Base-by-base conservation (phyloP, 1,284 basidiomycete genomes). In the Cutaneotrichosporon cavernicola region DNA sequence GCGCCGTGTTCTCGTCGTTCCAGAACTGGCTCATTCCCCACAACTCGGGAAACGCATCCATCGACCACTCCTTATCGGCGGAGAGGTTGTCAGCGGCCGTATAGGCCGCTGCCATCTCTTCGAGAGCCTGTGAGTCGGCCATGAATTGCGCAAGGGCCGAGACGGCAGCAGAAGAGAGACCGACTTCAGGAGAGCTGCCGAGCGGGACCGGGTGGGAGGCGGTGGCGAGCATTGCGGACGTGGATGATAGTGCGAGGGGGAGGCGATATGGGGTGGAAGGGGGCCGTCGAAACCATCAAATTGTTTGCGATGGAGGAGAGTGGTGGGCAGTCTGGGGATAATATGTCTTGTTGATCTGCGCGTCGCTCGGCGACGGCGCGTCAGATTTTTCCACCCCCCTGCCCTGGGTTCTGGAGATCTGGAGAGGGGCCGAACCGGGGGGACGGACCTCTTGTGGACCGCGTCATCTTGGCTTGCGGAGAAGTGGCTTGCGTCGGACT, bases 11-110 rank as follows among this genome's bases (percentile, higher is more conserved):
- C 36, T 56, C 64, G 52, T 65, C 64, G 51, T 65, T 62, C 64
- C 64, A 65, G 60, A 65, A 65, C 64, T 65, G 64, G 60, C 60
- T 62, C 56, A 65, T 56, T 21, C 61, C 60, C 64, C 64, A 65
- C 46, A 59, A 43, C 64, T 65, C 64, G 16, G 61, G 61, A 52
- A 65, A 65, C 21, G 49, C 18, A 13, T 58, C 52, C 64, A 65
- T 65, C 2, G 52, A 26, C 32, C 61, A 51, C 31, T 16, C 31
- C 11, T 43, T 22, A 36, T 30, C 34, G 8, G 32, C 14, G 14
- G 51, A 46, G 52, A 60, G 50, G 40, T 61, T 40, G 31, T 55
- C 40, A 10, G 51, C 51, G 31, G 51, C 51, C 31, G 30, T 8
- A 31, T 53, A 53, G 2, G 58, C 58, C 10, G 50, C 50, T 6